These are phyloP conservation scores for Puccinia coronata DNA, from an alignment of 1,284 basidiomycete species.

Conservation along the genomic window DNA sequence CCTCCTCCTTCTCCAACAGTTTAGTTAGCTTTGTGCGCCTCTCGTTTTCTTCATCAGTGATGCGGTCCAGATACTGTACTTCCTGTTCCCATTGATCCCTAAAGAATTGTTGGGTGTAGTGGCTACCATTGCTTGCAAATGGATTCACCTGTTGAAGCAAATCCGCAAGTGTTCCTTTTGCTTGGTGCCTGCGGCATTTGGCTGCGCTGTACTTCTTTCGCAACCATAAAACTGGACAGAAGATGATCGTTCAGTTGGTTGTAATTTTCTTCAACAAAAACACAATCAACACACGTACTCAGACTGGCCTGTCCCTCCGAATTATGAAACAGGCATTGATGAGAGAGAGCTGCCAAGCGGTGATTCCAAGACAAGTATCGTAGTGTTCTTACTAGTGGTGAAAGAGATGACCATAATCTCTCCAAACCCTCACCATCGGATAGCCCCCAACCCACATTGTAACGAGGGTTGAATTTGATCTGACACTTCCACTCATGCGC, in stretches of 20 bases:
- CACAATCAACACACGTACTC: not conserved
- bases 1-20: too few species aligned
- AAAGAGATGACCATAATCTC: not conserved
- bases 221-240: not conserved
- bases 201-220: not conserved
- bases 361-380: conserved; percentile 2
- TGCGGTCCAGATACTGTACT: too few species aligned
- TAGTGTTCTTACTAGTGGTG: not conserved
- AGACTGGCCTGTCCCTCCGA: not conserved
- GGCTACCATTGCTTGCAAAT: not conserved
- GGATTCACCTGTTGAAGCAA: not conserved
- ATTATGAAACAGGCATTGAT: conserved; percentile 12
- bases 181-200: not conserved
- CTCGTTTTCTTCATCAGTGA: too few species aligned
- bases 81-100: too few species aligned
- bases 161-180: not conserved
- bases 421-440: not conserved
- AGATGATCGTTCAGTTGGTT: not conserved
- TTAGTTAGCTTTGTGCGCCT: too few species aligned
- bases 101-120: too few species aligned
- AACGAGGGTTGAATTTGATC: not conserved
- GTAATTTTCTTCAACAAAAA: not conserved
- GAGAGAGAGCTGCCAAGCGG: conserved; percentile 4
- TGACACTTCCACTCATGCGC: conserved; percentile 27
- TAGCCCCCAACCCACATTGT: conserved; percentile 5